Conservation (phyloP, 345 rosid genomes). For the Sapria himalayana region DNA sequence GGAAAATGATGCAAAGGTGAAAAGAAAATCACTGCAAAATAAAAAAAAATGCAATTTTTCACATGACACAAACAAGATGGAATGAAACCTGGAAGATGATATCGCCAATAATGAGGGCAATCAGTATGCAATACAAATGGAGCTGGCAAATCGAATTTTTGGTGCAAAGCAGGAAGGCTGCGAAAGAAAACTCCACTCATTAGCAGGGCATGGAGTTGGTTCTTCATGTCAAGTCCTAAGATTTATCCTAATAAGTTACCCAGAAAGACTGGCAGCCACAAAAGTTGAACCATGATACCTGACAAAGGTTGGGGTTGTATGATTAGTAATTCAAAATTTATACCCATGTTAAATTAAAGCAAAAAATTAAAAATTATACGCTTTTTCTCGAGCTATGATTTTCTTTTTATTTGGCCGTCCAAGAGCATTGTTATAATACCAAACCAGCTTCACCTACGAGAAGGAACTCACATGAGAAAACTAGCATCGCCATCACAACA, state of each 20-base stretch:
- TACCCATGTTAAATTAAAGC: conserved; percentile 3
- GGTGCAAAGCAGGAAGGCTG: conserved; percentile 80
- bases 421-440: conserved; percentile 81
- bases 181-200: conserved; percentile 5
- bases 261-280: conserved; percentile 89
- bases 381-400: conserved; percentile 50
- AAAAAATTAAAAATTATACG: conserved; percentile 17
- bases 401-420: conserved; percentile 76
- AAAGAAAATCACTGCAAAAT: conserved; percentile 3
- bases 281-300: conserved; percentile 93
- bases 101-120: conserved; percentile 98
- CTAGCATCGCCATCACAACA: not conserved
- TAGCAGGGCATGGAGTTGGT: conserved; percentile 1
- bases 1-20: not conserved
- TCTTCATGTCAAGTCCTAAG: conserved; percentile 3
- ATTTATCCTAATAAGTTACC: conserved; percentile 18
- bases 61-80: not conserved
- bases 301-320: conserved; percentile 7
- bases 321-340: conserved; percentile 6
- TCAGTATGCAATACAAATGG: conserved; percentile 84
- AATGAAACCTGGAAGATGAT: conserved; percentile 59
- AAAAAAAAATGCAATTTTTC: no score
- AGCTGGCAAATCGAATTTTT: conserved; percentile 87
- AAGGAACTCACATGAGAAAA: conserved; percentile 5
- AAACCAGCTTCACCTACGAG: conserved; percentile 66